Base-by-base conservation (phyloP, 2,329 filamentous ascomycete species). In the Sporothrix protearum region DNA sequence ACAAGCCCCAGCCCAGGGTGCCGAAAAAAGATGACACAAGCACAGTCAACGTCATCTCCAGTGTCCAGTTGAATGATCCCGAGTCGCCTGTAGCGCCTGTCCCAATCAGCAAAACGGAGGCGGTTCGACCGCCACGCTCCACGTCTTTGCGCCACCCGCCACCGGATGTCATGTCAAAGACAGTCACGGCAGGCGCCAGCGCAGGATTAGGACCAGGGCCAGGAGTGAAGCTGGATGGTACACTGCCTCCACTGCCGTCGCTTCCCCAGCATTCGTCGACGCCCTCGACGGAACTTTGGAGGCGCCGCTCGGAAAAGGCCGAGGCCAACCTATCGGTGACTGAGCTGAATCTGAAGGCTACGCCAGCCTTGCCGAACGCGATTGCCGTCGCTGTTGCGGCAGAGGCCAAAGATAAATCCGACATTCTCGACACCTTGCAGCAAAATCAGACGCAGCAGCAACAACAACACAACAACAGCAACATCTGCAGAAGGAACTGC, bases 261-360 rank as follows among this genome's bases (percentile, higher is more conserved):
- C 45, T 53, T 22, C 28, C 42, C 33, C 55, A 63, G 3, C 74
- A 67, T 55, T 78, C 77, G 36, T 75, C 79, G 14, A 74, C 75
- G 39, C 74, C 75, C 61, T 75, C 76, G 33, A 63, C 59, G 8
- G 79, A 83, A 73, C 79, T 84, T 42, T 87, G 85, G 85, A 82
- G 82, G 71, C 81, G 86, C 69, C 83, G 86, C 61, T 86, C 85
- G 16, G 78, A 83, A 33, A 87, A 84, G 76, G 80, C 80, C 70
- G 84, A 86, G 70, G 80, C 81, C 69, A 82, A 78, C 73, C 77
- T 84, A 45, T 81, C 83, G 63, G 80, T 87, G 4, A 78, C 84
- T 9, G 82, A 83, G 71, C 81, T 88, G 68, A 84, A 84, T 72
- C 79, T 88, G 70, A 76, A 82, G 66, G 76, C 79, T 53, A 86